Conservation (phyloP, 257 asterid genomes). For the Nicotiana tabacum region DNA sequence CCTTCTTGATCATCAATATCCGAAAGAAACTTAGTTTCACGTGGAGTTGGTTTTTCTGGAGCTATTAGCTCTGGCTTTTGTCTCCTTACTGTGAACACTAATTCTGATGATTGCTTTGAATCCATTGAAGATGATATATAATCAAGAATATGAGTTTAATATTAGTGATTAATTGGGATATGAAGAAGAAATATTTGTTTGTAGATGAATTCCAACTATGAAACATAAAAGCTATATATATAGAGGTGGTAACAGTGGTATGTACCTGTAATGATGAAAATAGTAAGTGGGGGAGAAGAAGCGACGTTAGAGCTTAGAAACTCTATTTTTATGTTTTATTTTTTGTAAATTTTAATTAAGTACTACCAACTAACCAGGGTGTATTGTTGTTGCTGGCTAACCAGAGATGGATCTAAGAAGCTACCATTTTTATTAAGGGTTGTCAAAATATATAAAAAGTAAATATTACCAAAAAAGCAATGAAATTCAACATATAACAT, state of each 20-base stretch:
- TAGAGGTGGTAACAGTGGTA: background rate
- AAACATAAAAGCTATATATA: background rate
- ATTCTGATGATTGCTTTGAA: background rate
- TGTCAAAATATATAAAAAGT: no score
- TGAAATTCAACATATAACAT: no score
- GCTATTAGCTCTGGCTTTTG: slow-evolving; percentile 12
- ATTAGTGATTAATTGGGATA: background rate
- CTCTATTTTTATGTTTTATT: background rate
- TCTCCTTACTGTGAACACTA: slow-evolving; percentile 18
- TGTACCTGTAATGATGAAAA: background rate
- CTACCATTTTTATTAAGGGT: no score
- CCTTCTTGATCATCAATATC: slow-evolving; percentile 23
- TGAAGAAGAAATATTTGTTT: background rate
- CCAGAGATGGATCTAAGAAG: no score
- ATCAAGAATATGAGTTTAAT: background rate
- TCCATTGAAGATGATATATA: background rate
- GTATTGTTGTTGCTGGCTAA: no score
- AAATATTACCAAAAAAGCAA: no score
- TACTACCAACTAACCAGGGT: no score
- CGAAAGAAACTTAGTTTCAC: slow-evolving; percentile 16
- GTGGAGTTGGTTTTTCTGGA: slow-evolving; percentile 21
- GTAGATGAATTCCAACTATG: background rate
- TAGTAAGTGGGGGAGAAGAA: background rate
- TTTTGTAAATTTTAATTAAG: background rate
- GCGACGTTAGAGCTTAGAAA: no score